phyloP scores from a whole-genome alignment of 2,329 filamentous ascomycete genomes.

The Coniochaeta ligniaria region DNA sequence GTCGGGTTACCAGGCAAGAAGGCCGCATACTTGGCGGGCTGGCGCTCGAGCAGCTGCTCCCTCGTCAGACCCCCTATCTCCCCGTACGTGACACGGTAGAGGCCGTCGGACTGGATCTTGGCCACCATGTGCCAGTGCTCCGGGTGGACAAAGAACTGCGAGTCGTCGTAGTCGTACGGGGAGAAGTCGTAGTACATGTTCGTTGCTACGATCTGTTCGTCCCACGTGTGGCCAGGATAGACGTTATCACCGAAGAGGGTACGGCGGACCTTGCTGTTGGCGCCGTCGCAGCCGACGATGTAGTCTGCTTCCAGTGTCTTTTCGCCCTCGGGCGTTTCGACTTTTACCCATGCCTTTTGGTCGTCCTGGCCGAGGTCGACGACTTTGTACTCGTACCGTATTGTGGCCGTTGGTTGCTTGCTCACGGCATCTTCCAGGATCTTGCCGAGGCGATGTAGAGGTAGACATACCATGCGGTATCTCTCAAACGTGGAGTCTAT shows the following conservation, averaged over 20 bases:
- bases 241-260: conserved; percentile 27
- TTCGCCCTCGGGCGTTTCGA: conserved; percentile 15
- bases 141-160: conserved; percentile 40
- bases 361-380: conserved; percentile 25
- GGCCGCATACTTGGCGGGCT: conserved; percentile 34
- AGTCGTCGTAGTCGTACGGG: conserved; percentile 11
- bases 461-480: conserved; percentile 32
- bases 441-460: conserved; percentile 32
- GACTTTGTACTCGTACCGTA: conserved; percentile 32
- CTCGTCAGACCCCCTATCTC: conserved; percentile 32
- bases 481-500: conserved; percentile 13
- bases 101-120: conserved; percentile 37
- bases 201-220: conserved; percentile 42
- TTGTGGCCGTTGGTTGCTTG: conserved; percentile 21
- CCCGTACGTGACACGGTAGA: conserved; percentile 47
- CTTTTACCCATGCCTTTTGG: conserved; percentile 20
- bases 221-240: conserved; percentile 41
- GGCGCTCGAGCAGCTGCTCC: conserved; percentile 34
- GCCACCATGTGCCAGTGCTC: conserved; percentile 47
- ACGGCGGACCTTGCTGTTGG: conserved; percentile 29
- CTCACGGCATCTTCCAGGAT: conserved; percentile 31
- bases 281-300: conserved; percentile 33
- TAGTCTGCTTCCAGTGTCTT: conserved; percentile 29
- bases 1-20: conserved; percentile 43
- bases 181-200: conserved; percentile 24